phyloP scores from a whole-genome alignment of 495 filamentous ascomycete genomes.

The Tuber magnatum region DNA sequence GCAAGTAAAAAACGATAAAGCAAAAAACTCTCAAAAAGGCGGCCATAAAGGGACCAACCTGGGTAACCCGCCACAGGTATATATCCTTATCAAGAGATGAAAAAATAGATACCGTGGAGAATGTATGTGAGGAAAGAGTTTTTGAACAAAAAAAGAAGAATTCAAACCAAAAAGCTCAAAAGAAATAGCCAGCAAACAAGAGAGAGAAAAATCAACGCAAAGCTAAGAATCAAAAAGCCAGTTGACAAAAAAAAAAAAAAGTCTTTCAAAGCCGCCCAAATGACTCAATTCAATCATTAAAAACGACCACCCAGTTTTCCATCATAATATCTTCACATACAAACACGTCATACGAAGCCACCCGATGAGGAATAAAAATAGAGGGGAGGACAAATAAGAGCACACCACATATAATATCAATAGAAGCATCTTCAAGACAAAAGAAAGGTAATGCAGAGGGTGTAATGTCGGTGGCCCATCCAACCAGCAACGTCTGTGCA shows the following conservation, averaged over 20 bases:
- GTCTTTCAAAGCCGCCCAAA: not conserved
- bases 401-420: conserved; percentile 9
- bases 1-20: conserved; percentile 46
- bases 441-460: conserved; percentile 13
- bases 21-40: conserved; percentile 49
- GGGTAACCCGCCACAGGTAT: conserved; percentile 28
- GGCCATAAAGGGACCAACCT: conserved; percentile 38
- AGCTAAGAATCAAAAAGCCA: conserved; percentile 31
- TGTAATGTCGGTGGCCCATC: not conserved
- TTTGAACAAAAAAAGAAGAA: conserved; percentile 31
- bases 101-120: conserved; percentile 39
- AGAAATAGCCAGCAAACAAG: conserved; percentile 4
- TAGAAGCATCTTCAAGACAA: conserved; percentile 20
- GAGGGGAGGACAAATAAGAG: not conserved
- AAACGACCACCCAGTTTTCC: not conserved
- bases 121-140: conserved; percentile 19
- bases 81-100: conserved; percentile 32
- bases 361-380: not conserved
- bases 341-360: not conserved
- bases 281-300: not conserved
- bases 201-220: conserved; percentile 27
- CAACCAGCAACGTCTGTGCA: conserved; percentile 1
- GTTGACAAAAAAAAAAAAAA: conserved; percentile 17
- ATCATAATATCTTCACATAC: not conserved
- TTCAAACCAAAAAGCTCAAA: conserved; percentile 31